Conservation (phyloP, 805 yeast genomes). For the Barnettozyma wickerhamii region DNA sequence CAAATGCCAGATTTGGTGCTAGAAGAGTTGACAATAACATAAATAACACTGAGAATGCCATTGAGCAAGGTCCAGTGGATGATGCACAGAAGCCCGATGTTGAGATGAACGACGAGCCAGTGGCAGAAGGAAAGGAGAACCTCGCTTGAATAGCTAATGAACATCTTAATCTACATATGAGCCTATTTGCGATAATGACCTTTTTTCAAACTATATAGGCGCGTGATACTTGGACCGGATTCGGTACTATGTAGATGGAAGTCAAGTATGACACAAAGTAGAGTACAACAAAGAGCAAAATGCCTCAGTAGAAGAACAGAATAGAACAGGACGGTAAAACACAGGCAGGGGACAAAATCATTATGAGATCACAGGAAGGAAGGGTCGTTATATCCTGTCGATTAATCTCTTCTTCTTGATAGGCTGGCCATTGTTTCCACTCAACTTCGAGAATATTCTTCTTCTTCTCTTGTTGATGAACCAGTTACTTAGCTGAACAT, state of each 20-base stretch:
- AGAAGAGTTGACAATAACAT: conserved; percentile 21
- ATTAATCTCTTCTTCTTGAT: conserved; percentile 28
- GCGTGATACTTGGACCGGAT: too few species aligned
- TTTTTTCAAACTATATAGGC: too few species aligned
- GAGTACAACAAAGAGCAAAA: conserved; percentile 9
- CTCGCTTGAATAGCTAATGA: background rate
- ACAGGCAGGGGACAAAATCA: background rate
- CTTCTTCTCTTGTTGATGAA: conserved; percentile 83
- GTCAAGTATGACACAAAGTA: background rate
- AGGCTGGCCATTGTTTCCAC: conserved; percentile 30
- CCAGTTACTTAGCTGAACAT: conserved; percentile 83
- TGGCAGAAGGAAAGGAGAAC: conserved; percentile 1
- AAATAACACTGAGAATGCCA: conserved; percentile 17
- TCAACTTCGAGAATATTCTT: conserved; percentile 39
- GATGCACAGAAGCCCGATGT: conserved; percentile 1
- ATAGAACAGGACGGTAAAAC: conserved; percentile 5
- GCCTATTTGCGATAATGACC: too few species aligned
- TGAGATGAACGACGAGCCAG: background rate
- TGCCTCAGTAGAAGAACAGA: conserved; percentile 5
- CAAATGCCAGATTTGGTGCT: conserved; percentile 27
- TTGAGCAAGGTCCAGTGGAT: conserved; percentile 8
- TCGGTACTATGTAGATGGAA: too few species aligned
- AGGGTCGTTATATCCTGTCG: conserved; percentile 16
- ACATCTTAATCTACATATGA: too few species aligned
- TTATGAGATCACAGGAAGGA: background rate